phyloP scores from a whole-genome alignment of 352 stramenopile species.

The Pythium utonaiense region DNA sequence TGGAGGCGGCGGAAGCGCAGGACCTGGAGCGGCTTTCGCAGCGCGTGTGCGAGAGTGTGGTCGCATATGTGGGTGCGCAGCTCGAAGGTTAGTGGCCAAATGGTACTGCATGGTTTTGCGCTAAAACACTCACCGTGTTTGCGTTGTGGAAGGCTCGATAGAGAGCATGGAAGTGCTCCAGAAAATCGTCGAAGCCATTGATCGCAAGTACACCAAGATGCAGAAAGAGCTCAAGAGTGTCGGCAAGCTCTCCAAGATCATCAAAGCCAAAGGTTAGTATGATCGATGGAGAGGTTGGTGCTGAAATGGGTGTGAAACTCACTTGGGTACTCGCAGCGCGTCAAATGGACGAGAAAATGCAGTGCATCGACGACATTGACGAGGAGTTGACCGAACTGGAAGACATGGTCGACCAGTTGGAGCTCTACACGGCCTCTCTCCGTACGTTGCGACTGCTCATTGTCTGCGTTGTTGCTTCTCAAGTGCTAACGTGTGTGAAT shows the following conservation, averaged over 20 bases:
- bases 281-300: background rate
- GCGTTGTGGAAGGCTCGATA: constrained; percentile 44
- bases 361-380: constrained; percentile 77
- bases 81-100: constrained; percentile 49
- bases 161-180: constrained; percentile 74
- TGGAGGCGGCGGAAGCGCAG: constrained; percentile 57
- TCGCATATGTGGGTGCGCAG: constrained; percentile 62
- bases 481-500: too few species aligned
- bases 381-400: constrained; percentile 83
- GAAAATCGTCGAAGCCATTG: constrained; percentile 52
- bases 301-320: background rate
- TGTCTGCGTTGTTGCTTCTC: background rate
- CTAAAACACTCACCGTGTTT: constrained; percentile 1
- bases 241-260: constrained; percentile 57
- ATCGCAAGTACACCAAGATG: constrained; percentile 67
- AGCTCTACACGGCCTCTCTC: constrained; percentile 70
- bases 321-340: constrained; percentile 22
- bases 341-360: constrained; percentile 71
- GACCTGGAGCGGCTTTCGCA: constrained; percentile 58
- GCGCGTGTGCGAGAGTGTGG: constrained; percentile 65
- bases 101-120: background rate
- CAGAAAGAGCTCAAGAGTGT: constrained; percentile 50
- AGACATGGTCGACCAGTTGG: constrained; percentile 86
- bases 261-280: constrained; percentile 72
- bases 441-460: too few species aligned